Base-by-base conservation (phyloP, 345 rosid genomes). In the Cochlearia excelsa region DNA sequence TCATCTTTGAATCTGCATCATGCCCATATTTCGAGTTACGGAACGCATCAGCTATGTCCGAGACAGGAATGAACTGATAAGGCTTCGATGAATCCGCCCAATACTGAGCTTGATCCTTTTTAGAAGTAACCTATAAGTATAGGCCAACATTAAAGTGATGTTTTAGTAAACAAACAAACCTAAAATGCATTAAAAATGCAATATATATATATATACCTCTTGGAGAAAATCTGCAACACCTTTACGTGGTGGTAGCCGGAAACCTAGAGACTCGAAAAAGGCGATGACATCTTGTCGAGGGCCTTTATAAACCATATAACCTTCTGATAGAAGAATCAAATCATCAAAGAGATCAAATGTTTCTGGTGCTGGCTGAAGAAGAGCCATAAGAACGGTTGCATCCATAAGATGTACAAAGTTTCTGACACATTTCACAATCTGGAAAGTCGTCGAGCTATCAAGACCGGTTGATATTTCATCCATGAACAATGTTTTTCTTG, bases 381-480 rank as follows among this genome's bases (percentile, higher is more conserved):
- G 90, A 68, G 93, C 88, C 87, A 92, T 88, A 28, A 92, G 80
- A 26, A 86, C 85, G 30, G 98, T 92, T 77, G 77, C 95, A 9
- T 88, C 88, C 98, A 92, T 88, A 10, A 75, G 74, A 72, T 86
- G 98, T 51, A 88, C 98, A 47, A 92, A 92, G 67, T 92, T 86
- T 67, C 81, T 63, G 3, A 81, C 50, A 70, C 98, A 88, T 62
- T 84, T 92, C 34, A 92, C 96, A 39, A 86, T 88, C 76, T 86
- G 96, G 54, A 26, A 92, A 2, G 98, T 92, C 10, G 98, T 92
- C 8, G 98, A 86, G 78, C 96, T 92, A 67, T 92, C 95, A 54
- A 92, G 90, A 49, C 98, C 96, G 9, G 96, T 88, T 7, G 98
- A 92, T 70, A 92, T 92, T 78, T 92, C 98, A 77, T 92, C 98